Conservation (phyloP, 257 asterid genomes). For the Ocimum tenuiflorum region DNA sequence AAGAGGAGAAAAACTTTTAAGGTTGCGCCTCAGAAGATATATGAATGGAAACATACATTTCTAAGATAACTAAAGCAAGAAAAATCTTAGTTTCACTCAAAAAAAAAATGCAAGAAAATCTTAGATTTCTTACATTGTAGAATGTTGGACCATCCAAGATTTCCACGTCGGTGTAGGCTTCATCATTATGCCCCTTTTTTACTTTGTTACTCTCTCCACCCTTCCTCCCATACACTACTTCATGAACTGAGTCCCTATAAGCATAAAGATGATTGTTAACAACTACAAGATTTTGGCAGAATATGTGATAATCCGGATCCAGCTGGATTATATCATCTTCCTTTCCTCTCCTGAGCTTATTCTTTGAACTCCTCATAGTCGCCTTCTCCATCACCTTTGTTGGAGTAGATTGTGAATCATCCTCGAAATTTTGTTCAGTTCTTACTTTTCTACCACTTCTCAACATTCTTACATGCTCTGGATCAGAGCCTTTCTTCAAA, state of each 20-base stretch:
- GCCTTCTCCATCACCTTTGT: background rate
- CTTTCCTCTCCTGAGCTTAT: slow-evolving; percentile 1
- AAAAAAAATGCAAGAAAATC: background rate
- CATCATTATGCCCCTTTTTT: slow-evolving; percentile 10
- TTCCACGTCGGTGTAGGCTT: slow-evolving; percentile 22
- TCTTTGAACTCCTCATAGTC: background rate
- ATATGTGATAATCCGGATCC: slow-evolving; percentile 10
- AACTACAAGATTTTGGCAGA: background rate
- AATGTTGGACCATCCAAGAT: slow-evolving; percentile 17
- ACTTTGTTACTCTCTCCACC: background rate
- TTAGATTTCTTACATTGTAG: background rate
- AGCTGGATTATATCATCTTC: background rate
- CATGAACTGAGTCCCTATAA: background rate
- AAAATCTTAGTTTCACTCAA: too few relatives aligned
- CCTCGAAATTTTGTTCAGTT: background rate
- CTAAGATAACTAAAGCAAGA: background rate
- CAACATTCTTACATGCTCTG: slow-evolving; percentile 11
- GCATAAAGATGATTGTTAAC: background rate
- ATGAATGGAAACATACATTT: background rate
- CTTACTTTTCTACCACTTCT: slow-evolving; percentile 6
- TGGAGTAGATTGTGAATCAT: background rate
- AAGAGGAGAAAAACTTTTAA: too few relatives aligned
- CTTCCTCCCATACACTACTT: background rate
- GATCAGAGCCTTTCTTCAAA: slow-evolving; percentile 6
- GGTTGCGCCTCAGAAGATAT: too few relatives aligned